A percentile compares a stretch with the other conserved stretches of the same genome.
Evolutionary conservation across 768 basidiomycete species (phyloP).

Genomic region (Rhizopogon vesiculosus): DNA sequence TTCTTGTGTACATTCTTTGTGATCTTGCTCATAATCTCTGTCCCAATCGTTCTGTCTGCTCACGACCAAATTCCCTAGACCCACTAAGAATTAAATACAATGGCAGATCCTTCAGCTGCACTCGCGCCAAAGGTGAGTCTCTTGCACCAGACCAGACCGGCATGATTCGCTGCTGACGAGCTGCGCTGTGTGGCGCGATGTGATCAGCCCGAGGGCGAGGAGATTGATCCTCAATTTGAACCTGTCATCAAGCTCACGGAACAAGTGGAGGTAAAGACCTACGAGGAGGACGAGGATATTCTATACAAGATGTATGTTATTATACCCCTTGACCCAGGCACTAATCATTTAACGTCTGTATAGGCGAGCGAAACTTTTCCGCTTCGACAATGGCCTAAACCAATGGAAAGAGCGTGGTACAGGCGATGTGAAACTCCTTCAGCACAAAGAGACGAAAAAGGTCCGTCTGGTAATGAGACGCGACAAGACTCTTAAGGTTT

Average conservation of each 20-base stretch:
- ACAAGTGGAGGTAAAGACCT: constrained; percentile 91
- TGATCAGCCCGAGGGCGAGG: constrained; percentile 50
- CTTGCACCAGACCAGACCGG: constrained; percentile 12
- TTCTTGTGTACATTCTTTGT: constrained; percentile 6
- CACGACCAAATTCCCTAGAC: background rate
- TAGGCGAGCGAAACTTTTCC: constrained; percentile 98
- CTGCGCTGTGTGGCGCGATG: constrained; percentile 1
- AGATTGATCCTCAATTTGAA: constrained; percentile 88
- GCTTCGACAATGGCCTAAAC: constrained; percentile 69
- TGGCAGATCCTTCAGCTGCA: constrained; percentile 59
- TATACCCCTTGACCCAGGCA: constrained; percentile 7
- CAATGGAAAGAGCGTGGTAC: constrained; percentile 99
- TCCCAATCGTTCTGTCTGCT: background rate
- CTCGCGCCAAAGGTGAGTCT: constrained; percentile 67
- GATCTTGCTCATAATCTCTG: background rate
- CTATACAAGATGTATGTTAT: constrained; percentile 91
- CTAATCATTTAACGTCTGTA: constrained; percentile 17
- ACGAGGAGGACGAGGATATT: constrained; percentile 90
- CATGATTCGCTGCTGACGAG: background rate
- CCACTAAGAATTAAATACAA: constrained; percentile 21
- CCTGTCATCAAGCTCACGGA: constrained; percentile 96
- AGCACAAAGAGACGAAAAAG: constrained; percentile 87
- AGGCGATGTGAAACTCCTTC: constrained; percentile 89
- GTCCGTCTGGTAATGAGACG: constrained; percentile 97
- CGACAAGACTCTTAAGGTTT: constrained; percentile 99